Evolutionary conservation across 1,284 basidiomycete genomes (phyloP).

Genomic region (Testicularia cyperi): DNA sequence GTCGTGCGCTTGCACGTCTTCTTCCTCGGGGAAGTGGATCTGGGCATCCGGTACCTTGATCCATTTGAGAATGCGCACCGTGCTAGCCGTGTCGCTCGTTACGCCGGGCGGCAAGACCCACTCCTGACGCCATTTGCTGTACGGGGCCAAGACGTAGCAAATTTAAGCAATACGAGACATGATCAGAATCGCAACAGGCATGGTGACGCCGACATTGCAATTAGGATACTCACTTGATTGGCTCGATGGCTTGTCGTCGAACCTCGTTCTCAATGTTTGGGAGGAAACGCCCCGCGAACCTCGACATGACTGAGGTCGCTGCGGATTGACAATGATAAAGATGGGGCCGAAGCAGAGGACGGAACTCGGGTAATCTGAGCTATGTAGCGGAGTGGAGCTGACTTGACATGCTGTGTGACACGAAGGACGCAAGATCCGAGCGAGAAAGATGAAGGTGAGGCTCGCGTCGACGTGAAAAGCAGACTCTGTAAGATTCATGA

Average conservation of each 20-base stretch:
- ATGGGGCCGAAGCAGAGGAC: too few relatives aligned
- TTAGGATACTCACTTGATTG: conserved; percentile 23
- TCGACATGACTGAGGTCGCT: conserved; percentile 14
- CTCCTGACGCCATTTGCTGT: conserved; percentile 30
- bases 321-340: not conserved
- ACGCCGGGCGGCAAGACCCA: conserved; percentile 13
- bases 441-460: too few relatives aligned
- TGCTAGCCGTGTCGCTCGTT: conserved; percentile 1
- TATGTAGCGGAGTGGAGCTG: too few relatives aligned
- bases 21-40: conserved; percentile 21
- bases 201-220: not conserved
- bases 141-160: not conserved
- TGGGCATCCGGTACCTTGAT: conserved; percentile 4
- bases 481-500: too few relatives aligned
- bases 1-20: conserved; percentile 25
- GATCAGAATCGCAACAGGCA: not conserved
- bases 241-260: conserved; percentile 21
- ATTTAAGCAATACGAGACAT: not conserved
- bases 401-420: too few relatives aligned
- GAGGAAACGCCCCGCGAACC: conserved; percentile 23
- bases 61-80: conserved; percentile 21
- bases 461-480: too few relatives aligned
- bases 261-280: conserved; percentile 39
- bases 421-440: too few relatives aligned
- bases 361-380: too few relatives aligned